These are phyloP conservation scores for Colletotrichum acutatum DNA, from an alignment of 2,329 filamentous ascomycete species.

Conservation along the genomic window DNA sequence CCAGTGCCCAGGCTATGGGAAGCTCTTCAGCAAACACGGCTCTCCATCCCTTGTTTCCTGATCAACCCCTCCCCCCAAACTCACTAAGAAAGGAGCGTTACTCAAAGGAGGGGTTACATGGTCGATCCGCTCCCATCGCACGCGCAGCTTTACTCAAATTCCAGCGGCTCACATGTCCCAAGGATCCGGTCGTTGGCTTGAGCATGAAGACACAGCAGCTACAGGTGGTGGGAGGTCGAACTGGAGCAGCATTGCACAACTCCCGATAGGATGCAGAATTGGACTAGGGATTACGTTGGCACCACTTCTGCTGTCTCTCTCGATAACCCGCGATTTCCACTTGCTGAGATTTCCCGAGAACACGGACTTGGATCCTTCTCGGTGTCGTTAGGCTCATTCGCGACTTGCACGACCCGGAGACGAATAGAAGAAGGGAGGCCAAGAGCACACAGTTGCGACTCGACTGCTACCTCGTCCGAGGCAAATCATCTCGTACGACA, in stretches of 20 bases:
- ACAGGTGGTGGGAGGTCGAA: conserved; percentile 7
- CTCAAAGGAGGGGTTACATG: conserved; percentile 34
- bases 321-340: background rate
- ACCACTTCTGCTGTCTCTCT: conserved; percentile 6
- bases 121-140: conserved; percentile 24
- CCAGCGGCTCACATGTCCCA: conserved; percentile 25
- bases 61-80: conserved; percentile 4
- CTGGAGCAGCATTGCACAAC: conserved; percentile 22
- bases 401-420: background rate
- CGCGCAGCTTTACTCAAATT: conserved; percentile 28
- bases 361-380: conserved; percentile 34
- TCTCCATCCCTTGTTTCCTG: conserved; percentile 28
- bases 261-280: conserved; percentile 10
- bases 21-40: conserved; percentile 31
- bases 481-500: conserved; percentile 16
- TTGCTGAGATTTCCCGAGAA: conserved; percentile 31
- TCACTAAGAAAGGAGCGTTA: conserved; percentile 4
- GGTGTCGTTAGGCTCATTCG: background rate
- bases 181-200: conserved; percentile 34
- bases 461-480: background rate
- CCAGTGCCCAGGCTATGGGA: conserved; percentile 24
- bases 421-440: background rate
- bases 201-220: conserved; percentile 1
- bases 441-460: background rate
- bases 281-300: background rate